Percentiles rank a stretch among this genome's conserved stretches.
Conservation (phyloP, 768 basidiomycete genomes). For the Rhodocollybia butyracea region DNA sequence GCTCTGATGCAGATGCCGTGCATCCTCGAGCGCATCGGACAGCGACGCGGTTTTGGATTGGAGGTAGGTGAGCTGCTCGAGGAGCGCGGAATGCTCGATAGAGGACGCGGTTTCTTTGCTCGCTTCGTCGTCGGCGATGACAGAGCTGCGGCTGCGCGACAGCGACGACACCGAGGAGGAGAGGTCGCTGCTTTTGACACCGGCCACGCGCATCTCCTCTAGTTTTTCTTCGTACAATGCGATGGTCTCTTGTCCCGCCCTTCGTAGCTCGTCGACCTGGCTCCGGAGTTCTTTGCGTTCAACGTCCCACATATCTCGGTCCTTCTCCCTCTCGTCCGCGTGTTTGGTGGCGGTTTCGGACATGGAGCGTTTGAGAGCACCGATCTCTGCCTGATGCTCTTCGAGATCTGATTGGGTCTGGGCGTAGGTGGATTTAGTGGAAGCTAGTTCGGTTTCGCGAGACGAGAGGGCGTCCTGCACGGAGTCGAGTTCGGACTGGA, state of each 20-base stretch:
- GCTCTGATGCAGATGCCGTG: conserved; percentile 61
- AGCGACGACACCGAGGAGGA: conserved; percentile 17
- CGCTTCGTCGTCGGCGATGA: not conserved
- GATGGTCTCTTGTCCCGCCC: conserved; percentile 95
- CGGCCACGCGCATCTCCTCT: conserved; percentile 65
- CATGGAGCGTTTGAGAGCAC: conserved; percentile 45
- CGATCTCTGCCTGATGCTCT: conserved; percentile 61
- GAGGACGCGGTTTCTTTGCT: conserved; percentile 51
- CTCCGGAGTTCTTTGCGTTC: conserved; percentile 65
- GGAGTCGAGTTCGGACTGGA: not conserved
- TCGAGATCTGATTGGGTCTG: conserved; percentile 31
- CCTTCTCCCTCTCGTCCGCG: conserved; percentile 40
- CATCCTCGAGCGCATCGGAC: conserved; percentile 86
- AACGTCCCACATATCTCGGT: conserved; percentile 26
- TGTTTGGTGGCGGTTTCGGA: conserved; percentile 40
- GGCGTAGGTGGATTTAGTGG: conserved; percentile 25
- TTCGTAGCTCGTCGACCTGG: conserved; percentile 81
- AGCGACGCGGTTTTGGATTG: conserved; percentile 70
- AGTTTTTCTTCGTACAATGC: conserved; percentile 91
- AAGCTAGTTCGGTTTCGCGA: conserved; percentile 11
- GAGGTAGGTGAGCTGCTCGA: conserved; percentile 86
- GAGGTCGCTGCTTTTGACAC: conserved; percentile 26
- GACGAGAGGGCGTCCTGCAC: not conserved
- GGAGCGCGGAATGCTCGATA: conserved; percentile 93
- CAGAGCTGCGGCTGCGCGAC: not conserved